Conservation (phyloP, 2,329 filamentous ascomycete genomes). For the Ascochyta lentis region DNA sequence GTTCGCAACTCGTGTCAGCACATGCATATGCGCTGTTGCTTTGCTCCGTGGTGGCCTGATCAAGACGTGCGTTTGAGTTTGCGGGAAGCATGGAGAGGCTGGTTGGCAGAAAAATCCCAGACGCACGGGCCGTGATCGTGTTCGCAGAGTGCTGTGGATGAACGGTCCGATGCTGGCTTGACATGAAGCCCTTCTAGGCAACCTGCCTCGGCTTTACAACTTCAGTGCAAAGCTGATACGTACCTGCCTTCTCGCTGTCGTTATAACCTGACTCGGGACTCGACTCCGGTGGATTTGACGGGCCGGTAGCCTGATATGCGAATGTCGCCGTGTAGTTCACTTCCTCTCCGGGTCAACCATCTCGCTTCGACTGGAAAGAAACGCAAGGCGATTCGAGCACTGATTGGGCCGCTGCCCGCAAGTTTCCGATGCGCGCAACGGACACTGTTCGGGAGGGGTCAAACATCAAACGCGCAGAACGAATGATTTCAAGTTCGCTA, state of each 20-base stretch:
- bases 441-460: background rate
- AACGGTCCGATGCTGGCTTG: conserved; percentile 2
- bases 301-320: background rate
- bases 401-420: background rate
- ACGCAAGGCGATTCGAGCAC: background rate
- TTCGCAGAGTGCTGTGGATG: background rate
- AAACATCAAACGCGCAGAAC: background rate
- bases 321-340: background rate
- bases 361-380: background rate
- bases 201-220: no score
- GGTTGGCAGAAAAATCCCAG: conserved; percentile 10
- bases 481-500: background rate
- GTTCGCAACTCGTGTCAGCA: conserved; percentile 11
- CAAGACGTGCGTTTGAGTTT: background rate
- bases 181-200: background rate
- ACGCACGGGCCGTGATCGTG: background rate
- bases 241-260: background rate
- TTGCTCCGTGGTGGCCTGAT: conserved; percentile 1
- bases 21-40: conserved; percentile 1
- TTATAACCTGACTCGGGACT: background rate
- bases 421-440: background rate
- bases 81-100: conserved; percentile 2
- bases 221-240: no score
- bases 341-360: background rate
- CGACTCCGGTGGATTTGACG: background rate